Evolutionary conservation across 768 basidiomycete genomes (phyloP), one percentile per base, ranked within the genome.

Genomic region (Collybia mongolica): DNA sequence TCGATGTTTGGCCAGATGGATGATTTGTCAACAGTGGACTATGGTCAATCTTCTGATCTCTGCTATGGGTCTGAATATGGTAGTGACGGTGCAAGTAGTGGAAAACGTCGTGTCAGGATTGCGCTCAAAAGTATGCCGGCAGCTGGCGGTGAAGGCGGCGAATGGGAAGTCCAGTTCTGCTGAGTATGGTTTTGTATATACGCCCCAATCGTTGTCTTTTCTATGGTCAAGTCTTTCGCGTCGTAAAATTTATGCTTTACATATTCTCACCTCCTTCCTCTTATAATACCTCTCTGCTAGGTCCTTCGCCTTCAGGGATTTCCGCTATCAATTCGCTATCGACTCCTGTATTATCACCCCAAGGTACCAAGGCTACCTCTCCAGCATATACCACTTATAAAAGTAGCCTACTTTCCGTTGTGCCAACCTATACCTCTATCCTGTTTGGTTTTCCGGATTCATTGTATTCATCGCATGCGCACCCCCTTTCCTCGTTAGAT

Each of bases 131-230:
- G 77, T 58, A 68, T 83, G 67, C 84, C 86, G 0, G 73, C 73
- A 18, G 67, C 76, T 24, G 84, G 83, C 40, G 77, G 77, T 54
- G 83, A 85, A 63, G 84, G 84, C 41, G 86, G 86, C 53, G 86
- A 88, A 70, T 88, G 87, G 86, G 86, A 90, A 65, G 84, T 90
- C 40, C 80, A 86, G 62, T 71, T 88, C 45, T 86, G 84, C 65
- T 87, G 69, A 72, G 52, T 19, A 47, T n/a, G 37, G 32, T 52
- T 47, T 51, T 46, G 43, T 48, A 40, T 26, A 26, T 38, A 14
- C 45, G 15, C 19, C n/a, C 37, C 39, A 24, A 35, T 28, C 29
- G 41, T 18, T 23, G 28, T 39, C 23, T 42, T 24, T 46, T 32
- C 39, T 48, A 36, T 54, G 46, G 50, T 46, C 20, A 40, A 28